Evolutionary conservation across 2,329 filamentous ascomycete species (phyloP), one percentile per base, ranked within the genome.

Genomic region (Fusarium haematococcum): DNA sequence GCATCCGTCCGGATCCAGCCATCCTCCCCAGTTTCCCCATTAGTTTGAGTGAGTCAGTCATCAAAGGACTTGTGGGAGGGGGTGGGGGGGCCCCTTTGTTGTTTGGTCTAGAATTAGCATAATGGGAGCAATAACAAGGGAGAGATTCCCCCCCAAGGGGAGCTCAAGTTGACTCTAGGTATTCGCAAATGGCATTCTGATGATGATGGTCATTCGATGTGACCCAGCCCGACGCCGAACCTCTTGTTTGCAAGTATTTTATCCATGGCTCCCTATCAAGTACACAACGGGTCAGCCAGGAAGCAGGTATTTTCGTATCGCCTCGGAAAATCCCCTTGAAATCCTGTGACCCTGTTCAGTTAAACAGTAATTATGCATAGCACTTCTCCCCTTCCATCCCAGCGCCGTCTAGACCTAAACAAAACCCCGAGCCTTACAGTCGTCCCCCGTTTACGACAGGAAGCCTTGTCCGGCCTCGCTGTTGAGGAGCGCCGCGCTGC

Each of bases 401-500:
- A 68, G 71, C 77, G 69, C 74, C 74, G 72, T 71, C 69, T 72
- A 68, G 71, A 67, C 48, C 45, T 45, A 68, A 73, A 63, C 54
- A 61, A 48, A 74, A 52, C 61, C 54, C 54, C 45, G 30, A 54
- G 50, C 60, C 65, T 58, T 45, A 27, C 62, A 60, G 23, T 58
- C 27, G 27, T 41, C 39, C 67, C 50, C 74, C 63, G 52, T 68
- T 89, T 82, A 93, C 80, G 87, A 87, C 76, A 95, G 87, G 84
- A 92, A 95, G 69, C 88, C 90, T 76, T 86, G 87, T 75, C 89
- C 91, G 65, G 89, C 88, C 83, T 91, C 91, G 80, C 89, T 84
- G 73, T 83, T 85, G 78, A 95, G 89, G 76, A 95, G 88, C 71
- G 88, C 85, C 73, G 94, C 94, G 83, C 94, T 96, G 77, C 94